Evolutionary conservation across 129 eudicot species (phyloP), one percentile per base, ranked within the genome.

Genomic region (Daucus carota): DNA sequence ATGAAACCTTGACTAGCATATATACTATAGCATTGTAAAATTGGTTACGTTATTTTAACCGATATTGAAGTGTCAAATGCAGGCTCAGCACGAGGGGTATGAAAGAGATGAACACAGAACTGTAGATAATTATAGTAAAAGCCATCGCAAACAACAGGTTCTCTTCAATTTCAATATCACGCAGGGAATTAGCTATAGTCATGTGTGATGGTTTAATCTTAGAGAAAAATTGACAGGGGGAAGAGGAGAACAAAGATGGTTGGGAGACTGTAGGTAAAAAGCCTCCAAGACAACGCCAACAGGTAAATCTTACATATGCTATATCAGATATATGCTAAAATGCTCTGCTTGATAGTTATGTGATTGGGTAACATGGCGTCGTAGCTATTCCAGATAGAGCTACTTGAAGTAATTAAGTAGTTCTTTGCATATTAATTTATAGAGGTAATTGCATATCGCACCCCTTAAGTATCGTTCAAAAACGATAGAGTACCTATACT

Each of bases 241-340:
- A 63, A 40, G 84, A 72, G 74, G 86, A 81, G 52, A 84, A 31
- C 60, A 70, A 77, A 32, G 98, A 90, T 82, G 97, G 93, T 46
- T 93, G 98, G 98, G 90, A 91, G 84, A 89, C 96, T 13, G 98
- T 90, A 48, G 88, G 85, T 22, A 93, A 85, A 78, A 91, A 86
- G 79, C 93, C 87, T 75, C 70, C 87, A 12, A 89, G 82, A 81
- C 85, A 77, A 63, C 86, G 77, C 41, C 84, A 88, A 66, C 85
- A 90, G 95, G 98, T 92, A 28, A 72, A 71, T 80, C 54, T 36
- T 24, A 26, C 72, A 33, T 42, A 47, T 47, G 42, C 20, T 73
- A 16, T 33, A 24, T 77, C 38, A 62, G 31, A 54, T 74, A 59
- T 52, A 38, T 79, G 60, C 50, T 57, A 79, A 11, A 9, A 20